Evolutionary conservation across 352 stramenopile genomes (phyloP).

Genomic region (Pythium periplocum): DNA sequence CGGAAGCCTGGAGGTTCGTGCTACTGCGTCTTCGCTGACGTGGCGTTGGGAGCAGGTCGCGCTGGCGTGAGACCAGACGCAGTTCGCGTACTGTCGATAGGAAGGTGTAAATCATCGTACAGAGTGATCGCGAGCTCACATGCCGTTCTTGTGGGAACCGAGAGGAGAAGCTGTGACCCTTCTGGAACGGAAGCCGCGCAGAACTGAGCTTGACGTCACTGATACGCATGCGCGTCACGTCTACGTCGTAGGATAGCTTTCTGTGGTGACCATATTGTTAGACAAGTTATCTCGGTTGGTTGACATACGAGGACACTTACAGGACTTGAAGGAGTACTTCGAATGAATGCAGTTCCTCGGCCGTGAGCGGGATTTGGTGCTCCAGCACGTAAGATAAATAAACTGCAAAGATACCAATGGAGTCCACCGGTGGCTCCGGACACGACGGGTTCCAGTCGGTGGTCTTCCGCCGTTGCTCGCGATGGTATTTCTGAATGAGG

Average conservation of each 20-base stretch:
- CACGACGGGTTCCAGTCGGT: conserved; percentile 49
- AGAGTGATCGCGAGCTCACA: conserved; percentile 6
- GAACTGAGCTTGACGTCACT: conserved; percentile 3
- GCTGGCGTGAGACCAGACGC: conserved; percentile 64
- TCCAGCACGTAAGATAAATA: conserved; percentile 69
- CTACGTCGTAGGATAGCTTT: conserved; percentile 18
- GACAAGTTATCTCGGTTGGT: no score
- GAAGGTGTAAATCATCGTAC: conserved; percentile 38
- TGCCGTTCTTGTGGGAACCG: neutral
- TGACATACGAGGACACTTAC: conserved; percentile 34
- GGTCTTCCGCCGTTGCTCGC: conserved; percentile 47
- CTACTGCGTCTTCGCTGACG: neutral
- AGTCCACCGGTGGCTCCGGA: conserved; percentile 67
- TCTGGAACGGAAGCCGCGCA: no score
- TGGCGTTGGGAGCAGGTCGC: conserved; percentile 46
- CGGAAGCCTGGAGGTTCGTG: no score
- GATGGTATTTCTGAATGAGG: conserved; percentile 85
- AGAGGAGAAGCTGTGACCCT: no score
- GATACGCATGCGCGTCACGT: conserved; percentile 15
- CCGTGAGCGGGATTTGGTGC: conserved; percentile 46
- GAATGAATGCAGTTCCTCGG: conserved; percentile 55
- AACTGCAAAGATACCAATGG: conserved; percentile 70
- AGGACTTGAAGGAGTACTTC: conserved; percentile 79
- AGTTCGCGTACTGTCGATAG: conserved; percentile 78
- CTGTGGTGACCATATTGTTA: conserved; percentile 1